Conservation (phyloP, 768 basidiomycete genomes). For the Tubosaeta sp. region DNA sequence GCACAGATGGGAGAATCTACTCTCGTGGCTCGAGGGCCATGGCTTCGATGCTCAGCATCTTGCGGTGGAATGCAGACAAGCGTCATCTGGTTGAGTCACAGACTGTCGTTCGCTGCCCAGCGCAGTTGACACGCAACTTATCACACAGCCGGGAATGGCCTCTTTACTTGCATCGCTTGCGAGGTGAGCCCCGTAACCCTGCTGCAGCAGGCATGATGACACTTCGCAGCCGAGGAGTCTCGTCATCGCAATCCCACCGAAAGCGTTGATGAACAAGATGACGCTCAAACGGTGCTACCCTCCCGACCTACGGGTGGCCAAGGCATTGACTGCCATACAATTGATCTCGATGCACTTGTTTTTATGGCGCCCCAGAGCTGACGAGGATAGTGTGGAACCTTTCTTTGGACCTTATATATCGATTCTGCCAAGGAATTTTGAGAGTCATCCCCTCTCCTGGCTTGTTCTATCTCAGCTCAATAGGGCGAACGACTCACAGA, state of each 20-base stretch:
- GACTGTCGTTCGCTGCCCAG: neutral
- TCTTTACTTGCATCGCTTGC: constrained; percentile 49
- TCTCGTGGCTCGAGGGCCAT: constrained; percentile 49
- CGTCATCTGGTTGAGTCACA: constrained; percentile 44
- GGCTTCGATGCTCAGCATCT: constrained; percentile 45
- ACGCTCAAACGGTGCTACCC: constrained; percentile 66
- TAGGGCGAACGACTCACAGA: constrained; percentile 13
- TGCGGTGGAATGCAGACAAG: constrained; percentile 47
- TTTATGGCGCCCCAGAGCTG: constrained; percentile 52
- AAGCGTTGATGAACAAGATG: constrained; percentile 64
- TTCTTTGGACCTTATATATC: constrained; percentile 75
- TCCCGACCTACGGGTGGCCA: constrained; percentile 9
- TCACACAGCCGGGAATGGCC: constrained; percentile 56
- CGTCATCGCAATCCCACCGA: constrained; percentile 68
- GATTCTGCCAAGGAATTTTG: constrained; percentile 68
- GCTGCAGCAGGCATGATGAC: no score
- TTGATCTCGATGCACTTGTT: constrained; percentile 77
- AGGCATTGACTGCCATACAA: constrained; percentile 59
- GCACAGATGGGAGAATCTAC: constrained; percentile 42
- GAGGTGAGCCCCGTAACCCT: constrained; percentile 32
- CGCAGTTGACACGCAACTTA: constrained; percentile 2
- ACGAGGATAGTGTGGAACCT: constrained; percentile 46
- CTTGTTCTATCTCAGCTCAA: constrained; percentile 31
- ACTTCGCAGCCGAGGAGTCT: constrained; percentile 42
- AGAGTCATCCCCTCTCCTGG: constrained; percentile 83